These are phyloP conservation scores for Purshia tridentata DNA, from an alignment of 306 rosid species.

Conservation along the genomic window DNA sequence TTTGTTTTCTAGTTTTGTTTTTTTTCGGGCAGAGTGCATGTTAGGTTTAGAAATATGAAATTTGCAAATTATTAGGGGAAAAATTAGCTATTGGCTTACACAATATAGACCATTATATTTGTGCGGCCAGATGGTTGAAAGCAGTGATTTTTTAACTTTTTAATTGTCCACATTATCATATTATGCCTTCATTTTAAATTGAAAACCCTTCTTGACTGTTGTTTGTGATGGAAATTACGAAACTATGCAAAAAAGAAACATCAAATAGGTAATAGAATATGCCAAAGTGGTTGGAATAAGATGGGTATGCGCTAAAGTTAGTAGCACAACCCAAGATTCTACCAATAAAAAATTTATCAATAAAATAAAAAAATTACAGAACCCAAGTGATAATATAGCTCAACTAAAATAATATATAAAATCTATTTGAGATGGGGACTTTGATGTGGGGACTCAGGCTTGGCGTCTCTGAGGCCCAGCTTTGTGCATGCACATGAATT, in stretches of 20 bases:
- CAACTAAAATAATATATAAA: conserved; percentile 5
- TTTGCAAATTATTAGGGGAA: no score
- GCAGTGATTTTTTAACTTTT: not conserved
- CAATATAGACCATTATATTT: not conserved
- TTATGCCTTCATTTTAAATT: not conserved
- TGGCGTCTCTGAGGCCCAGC: not conserved
- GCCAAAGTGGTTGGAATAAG: conserved; percentile 13
- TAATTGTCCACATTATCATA: not conserved
- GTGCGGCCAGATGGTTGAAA: not conserved
- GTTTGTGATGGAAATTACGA: not conserved
- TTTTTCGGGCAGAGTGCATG: no score
- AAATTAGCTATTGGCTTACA: not conserved
- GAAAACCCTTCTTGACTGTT: not conserved
- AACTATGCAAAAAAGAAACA: not conserved
- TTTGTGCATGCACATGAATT: no score
- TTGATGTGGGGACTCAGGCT: not conserved
- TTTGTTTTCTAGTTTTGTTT: no score
- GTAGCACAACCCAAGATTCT: conserved; percentile 12
- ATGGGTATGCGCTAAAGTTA: not conserved
- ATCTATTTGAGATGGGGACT: not conserved
- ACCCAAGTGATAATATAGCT: conserved; percentile 4
- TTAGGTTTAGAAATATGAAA: not conserved
- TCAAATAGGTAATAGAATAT: conserved; percentile 5
- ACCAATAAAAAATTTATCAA: not conserved
- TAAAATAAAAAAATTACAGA: not conserved